These are phyloP conservation scores for Lachancea quebecensis DNA, from an alignment of 805 yeast genomes.

Conservation along the genomic window DNA sequence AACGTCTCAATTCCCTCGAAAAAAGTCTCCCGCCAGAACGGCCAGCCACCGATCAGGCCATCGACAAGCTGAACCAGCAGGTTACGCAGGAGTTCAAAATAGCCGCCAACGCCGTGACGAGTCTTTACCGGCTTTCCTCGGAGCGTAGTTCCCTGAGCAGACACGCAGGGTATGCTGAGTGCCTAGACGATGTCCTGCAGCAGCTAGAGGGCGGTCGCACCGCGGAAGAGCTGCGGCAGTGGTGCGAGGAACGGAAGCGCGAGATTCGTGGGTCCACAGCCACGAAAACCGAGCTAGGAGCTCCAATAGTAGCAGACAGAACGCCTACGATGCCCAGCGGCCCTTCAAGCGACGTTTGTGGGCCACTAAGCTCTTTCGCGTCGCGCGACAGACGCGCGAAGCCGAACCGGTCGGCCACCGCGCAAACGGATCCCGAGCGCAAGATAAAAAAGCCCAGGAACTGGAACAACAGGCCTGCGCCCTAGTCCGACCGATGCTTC, in stretches of 20 bases:
- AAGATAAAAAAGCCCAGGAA: too few relatives aligned
- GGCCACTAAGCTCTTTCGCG: too few relatives aligned
- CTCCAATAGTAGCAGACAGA: too few relatives aligned
- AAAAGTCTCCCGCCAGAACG: conserved; percentile 28
- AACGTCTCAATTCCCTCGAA: conserved; percentile 18
- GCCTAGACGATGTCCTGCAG: conserved; percentile 50
- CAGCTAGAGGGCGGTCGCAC: conserved; percentile 24
- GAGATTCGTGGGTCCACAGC: not conserved
- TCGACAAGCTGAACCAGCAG: conserved; percentile 39
- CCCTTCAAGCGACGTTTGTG: too few relatives aligned
- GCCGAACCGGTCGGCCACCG: too few relatives aligned
- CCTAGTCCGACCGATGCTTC: too few relatives aligned
- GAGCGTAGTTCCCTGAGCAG: conserved; percentile 42
- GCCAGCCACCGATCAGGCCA: conserved; percentile 25
- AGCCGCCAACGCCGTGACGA: conserved; percentile 69
- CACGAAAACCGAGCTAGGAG: not conserved
- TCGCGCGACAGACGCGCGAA: too few relatives aligned
- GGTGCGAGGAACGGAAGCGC: conserved; percentile 22
- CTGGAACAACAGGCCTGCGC: too few relatives aligned
- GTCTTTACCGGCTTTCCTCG: conserved; percentile 55
- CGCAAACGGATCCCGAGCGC: too few relatives aligned
- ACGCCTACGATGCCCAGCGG: too few relatives aligned
- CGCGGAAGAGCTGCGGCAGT: conserved; percentile 17
- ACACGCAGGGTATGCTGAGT: conserved; percentile 55
- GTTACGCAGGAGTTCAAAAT: conserved; percentile 57